Evolutionary conservation across 805 yeast genomes (phyloP), one percentile per base, ranked within the genome.

Genomic region (Starmerella floris): DNA sequence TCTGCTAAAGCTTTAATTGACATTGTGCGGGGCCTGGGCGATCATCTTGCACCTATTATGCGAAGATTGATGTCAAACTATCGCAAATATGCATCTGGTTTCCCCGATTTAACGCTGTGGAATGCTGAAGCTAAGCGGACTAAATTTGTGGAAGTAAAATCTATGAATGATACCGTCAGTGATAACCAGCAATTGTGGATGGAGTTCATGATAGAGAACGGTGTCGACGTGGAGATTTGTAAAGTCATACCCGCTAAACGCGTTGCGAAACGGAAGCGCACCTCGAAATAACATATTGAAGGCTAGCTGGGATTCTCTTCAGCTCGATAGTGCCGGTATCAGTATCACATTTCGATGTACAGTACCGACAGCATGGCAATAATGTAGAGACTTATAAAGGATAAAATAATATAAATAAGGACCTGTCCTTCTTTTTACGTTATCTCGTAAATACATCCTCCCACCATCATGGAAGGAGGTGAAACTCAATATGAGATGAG

Each of bases 141-240:
- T 21, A 51, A 51, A 45, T 51, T 59, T 45, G 58, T 56, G 22
- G 64, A 59, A 39, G 67, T 63, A 21, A 63, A 63, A 39, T 60
- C 65, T 2, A 61, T 55, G 25, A 61, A 61, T 40, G 67, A 63
- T 43, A 51, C 56, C 2, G 49, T 63, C 22, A 60, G 64, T 16
- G 65, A 62, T 40, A 56, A 53, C 36, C 67, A 63, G 53, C 48
- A 55, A 26, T 39, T 60, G 6, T 63, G 67, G 67, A 56, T 63
- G 40, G 56, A 59, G 44, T 53, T 58, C 23, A 41, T 63, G 33
- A 28, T 53, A 15, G 45, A 44, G 11, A 36, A 44, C 5, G 62
- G 58, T 0, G 44, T 57, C 5, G 50, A 45, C 4, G 66, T 60
- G 2, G 66, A 61, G 42, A 43, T 63, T 9, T 62, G 66, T 34